phyloP scores from a whole-genome alignment of 2,329 filamentous ascomycete species.

The Biscogniauxia sp. region DNA sequence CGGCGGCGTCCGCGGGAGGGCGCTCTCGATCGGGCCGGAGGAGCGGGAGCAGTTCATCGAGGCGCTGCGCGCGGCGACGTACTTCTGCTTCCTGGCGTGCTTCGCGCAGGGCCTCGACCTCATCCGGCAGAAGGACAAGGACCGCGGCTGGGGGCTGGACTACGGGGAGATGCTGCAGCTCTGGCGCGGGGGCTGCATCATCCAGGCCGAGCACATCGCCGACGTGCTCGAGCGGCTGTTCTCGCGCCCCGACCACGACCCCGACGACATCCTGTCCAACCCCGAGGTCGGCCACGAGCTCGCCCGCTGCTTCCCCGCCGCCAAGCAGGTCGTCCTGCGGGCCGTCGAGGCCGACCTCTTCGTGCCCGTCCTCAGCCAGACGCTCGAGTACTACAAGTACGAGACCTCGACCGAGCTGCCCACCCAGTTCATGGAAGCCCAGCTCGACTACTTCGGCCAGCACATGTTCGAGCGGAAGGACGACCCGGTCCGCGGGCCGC shows the following conservation, averaged over 20 bases:
- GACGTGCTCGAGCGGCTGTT: slow-evolving; percentile 53
- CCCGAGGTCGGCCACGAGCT: slow-evolving; percentile 52
- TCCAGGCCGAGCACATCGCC: slow-evolving; percentile 63
- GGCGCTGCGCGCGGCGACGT: slow-evolving; percentile 59
- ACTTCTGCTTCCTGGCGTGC: slow-evolving; percentile 57
- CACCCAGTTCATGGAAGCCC: slow-evolving; percentile 67
- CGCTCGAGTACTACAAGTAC: slow-evolving; percentile 67
- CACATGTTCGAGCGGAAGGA: slow-evolving; percentile 63
- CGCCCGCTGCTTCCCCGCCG: slow-evolving; percentile 43
- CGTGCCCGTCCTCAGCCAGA: slow-evolving; percentile 59
- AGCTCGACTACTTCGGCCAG: slow-evolving; percentile 69
- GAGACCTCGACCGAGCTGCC: slow-evolving; percentile 57
- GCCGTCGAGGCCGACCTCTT: slow-evolving; percentile 57
- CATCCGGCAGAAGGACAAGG: slow-evolving; percentile 55
- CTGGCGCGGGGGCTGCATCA: slow-evolving; percentile 71
- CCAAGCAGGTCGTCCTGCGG: slow-evolving; percentile 56
- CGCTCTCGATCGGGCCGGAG: slow-evolving; percentile 21
- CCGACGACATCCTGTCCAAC: slow-evolving; percentile 44
- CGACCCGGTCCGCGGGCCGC: slow-evolving; percentile 49
- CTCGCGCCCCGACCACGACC: slow-evolving; percentile 35
- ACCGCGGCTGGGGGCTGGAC: slow-evolving; percentile 59
- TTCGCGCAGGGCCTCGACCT: slow-evolving; percentile 67
- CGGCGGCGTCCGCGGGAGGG: slow-evolving; percentile 25
- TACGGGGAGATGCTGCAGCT: slow-evolving; percentile 54
- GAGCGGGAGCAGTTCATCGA: slow-evolving; percentile 50